Evolutionary conservation across 192 early-diverging fungal species (phyloP).

Genomic region (Glomus cerebriforme): DNA sequence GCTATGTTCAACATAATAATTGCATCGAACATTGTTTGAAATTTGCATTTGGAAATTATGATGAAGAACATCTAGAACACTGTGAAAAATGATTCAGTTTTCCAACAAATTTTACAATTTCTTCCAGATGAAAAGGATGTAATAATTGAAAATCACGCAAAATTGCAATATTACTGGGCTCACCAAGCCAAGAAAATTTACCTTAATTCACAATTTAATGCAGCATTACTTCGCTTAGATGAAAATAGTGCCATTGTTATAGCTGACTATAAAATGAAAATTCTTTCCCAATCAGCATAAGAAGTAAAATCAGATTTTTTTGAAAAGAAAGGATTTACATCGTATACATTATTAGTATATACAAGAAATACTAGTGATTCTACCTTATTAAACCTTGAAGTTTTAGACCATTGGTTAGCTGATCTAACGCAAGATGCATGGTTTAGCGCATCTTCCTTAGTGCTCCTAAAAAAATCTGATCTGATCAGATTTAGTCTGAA

Average conservation of each 20-base stretch:
- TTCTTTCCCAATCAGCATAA: neutral
- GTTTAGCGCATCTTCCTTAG: neutral
- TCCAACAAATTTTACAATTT: neutral
- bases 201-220: constrained; percentile 7
- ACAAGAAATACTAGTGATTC: neutral
- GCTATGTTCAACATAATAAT: neutral
- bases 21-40: constrained; percentile 1
- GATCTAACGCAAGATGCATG: neutral
- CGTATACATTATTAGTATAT: neutral
- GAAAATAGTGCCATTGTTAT: constrained; percentile 1
- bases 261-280: constrained; percentile 17
- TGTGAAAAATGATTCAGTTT: neutral
- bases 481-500: too few relatives aligned
- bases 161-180: neutral
- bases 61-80: neutral
- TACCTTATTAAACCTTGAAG: neutral
- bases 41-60: neutral
- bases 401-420: neutral
- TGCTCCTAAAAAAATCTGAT: too few relatives aligned
- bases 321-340: neutral
- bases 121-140: neutral
- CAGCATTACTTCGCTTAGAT: neutral
- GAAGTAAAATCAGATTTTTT: constrained; percentile 5
- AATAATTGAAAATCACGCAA: neutral
- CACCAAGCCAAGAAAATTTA: neutral